A percentile compares a stretch with the other conserved stretches of the same genome.
Conservation (phyloP, 352 stramenopile genomes). For the Phytophthora pinifolia region DNA sequence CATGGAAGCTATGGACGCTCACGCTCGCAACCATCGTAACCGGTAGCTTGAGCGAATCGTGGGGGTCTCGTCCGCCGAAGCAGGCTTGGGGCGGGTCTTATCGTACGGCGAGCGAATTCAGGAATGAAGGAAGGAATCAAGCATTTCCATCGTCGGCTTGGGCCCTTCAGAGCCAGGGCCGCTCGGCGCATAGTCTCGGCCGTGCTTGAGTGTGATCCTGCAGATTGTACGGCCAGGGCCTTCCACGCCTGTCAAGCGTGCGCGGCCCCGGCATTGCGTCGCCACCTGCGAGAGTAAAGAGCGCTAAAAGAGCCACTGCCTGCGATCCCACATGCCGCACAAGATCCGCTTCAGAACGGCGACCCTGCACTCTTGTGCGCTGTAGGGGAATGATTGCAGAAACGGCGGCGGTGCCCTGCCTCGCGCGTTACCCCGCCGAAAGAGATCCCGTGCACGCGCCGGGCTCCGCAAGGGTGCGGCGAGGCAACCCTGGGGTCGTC, state of each 20-base stretch:
- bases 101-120: constrained; percentile 21
- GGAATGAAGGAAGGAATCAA: constrained; percentile 29
- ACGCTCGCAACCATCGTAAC: constrained; percentile 15
- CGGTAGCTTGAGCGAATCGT: constrained; percentile 14
- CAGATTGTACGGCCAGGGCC: background rate
- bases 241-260: constrained; percentile 17
- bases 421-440: constrained; percentile 14
- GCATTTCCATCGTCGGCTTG: constrained; percentile 23
- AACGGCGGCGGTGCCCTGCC: background rate
- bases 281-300: constrained; percentile 21
- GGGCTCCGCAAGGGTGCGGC: constrained; percentile 3
- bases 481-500: constrained; percentile 1
- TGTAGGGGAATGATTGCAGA: constrained; percentile 30
- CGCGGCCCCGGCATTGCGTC: constrained; percentile 20
- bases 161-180: constrained; percentile 16
- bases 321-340: constrained; percentile 15
- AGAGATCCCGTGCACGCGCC: constrained; percentile 17
- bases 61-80: constrained; percentile 9
- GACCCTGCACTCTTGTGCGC: background rate
- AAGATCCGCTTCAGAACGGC: constrained; percentile 26
- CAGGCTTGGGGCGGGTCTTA: constrained; percentile 7
- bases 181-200: constrained; percentile 22
- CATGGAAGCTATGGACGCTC: constrained; percentile 25
- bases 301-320: constrained; percentile 10
- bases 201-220: constrained; percentile 14